Evolutionary conservation across 2,329 filamentous ascomycete genomes (phyloP), one percentile per base, ranked within the genome.

Genomic region (Biscogniauxia mediterranea): DNA sequence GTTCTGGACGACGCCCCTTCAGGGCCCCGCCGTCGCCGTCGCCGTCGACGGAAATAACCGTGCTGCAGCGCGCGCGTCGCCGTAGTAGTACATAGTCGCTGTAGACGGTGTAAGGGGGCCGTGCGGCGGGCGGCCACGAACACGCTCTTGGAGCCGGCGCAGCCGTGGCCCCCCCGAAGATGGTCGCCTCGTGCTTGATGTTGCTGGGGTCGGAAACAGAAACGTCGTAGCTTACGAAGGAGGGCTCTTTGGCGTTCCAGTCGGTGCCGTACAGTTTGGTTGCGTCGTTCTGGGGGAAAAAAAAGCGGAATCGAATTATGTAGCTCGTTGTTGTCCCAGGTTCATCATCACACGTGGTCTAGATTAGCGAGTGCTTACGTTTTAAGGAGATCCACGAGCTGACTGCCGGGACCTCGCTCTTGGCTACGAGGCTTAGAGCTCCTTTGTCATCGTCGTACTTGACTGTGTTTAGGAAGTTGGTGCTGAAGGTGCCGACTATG

Each of bases 11-110:
- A 80, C 76, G 52, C 71, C 57, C 57, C 2, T 73, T 71, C 6
- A 81, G 70, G 9, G 67, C 70, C n/a, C 80, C 80, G 54, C 74
- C 72, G 13, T 73, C 61, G 57, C 80, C 80, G 54, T 74, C 72
- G 13, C 73, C 61, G 57, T 76, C 72, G 8, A 81, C 79, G 1
- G 78, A 78, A 64, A 81, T 78, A 11, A 73, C 68, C 9, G 66
- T 64, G 28, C 71, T 66, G 54, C 70, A 74, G n/a, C 63, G 57
- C 19, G 57, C 19, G 70, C 67, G 19, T 64, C 58, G 20, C 62
- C 67, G 52, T 70, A 70, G 58, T 70, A 73, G 46, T 68, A n/a
- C n/a, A n/a, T n/a, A 70, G 26, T 65, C 67, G 5, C 71, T 70
- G 58, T 74, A 74, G 1, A 74, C 71, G 7, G 65, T 58, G 55